phyloP scores from a whole-genome alignment of 306 rosid genomes.

The Gynostemma pentaphyllum region DNA sequence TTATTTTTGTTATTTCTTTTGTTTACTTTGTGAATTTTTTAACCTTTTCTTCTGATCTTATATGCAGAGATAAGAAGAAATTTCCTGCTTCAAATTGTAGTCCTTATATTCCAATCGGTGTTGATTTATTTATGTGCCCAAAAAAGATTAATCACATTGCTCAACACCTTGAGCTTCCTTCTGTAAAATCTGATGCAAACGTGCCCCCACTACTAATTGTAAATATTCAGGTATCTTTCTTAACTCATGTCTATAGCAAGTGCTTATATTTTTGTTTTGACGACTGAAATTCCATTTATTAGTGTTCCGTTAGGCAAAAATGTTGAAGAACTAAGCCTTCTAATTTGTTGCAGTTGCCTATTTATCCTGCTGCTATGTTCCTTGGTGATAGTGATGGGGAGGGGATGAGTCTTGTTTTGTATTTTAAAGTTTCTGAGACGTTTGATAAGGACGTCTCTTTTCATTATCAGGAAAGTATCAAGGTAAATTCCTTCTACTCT shows the following conservation, averaged over 20 bases:
- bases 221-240: constrained; percentile 62
- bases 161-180: constrained; percentile 74
- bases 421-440: constrained; percentile 58
- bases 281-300: background rate
- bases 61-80: constrained; percentile 67
- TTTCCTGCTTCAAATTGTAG: constrained; percentile 53
- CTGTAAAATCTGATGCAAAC: constrained; percentile 33
- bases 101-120: constrained; percentile 82
- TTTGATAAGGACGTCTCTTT: constrained; percentile 55
- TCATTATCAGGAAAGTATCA: constrained; percentile 67
- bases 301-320: background rate
- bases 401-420: constrained; percentile 76
- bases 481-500: constrained; percentile 23
- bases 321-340: background rate
- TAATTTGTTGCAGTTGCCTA: constrained; percentile 53
- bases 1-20: background rate
- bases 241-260: background rate
- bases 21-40: constrained; percentile 6
- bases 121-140: constrained; percentile 66
- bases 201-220: constrained; percentile 74
- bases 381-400: constrained; percentile 86
- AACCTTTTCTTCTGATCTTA: constrained; percentile 16
- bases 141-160: constrained; percentile 85
- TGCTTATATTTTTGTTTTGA: background rate
- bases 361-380: constrained; percentile 90